A percentile compares a stretch with the other conserved stretches of the same genome.
phyloP scores from a whole-genome alignment of 345 rosid species.

The Kernera saxatilis region DNA sequence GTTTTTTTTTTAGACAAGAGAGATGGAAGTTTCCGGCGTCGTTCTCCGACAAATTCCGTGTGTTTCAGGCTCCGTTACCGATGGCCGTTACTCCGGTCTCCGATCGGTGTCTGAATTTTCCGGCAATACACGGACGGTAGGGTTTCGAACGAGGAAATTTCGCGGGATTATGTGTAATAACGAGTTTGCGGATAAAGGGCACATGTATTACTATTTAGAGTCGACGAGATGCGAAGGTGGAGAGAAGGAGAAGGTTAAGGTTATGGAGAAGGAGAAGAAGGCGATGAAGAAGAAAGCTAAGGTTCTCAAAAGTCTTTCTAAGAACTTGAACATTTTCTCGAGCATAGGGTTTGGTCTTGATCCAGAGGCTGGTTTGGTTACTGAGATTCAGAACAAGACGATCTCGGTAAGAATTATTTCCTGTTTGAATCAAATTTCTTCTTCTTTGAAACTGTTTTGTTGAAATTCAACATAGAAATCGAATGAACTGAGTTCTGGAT shows the following conservation, averaged over 20 bases:
- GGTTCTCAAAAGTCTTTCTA: constrained; percentile 38
- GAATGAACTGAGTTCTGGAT: neutral
- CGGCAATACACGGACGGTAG: neutral
- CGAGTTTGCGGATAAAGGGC: constrained; percentile 41
- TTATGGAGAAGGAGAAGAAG: constrained; percentile 32
- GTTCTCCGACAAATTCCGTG: constrained; percentile 29
- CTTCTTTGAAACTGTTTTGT: no score
- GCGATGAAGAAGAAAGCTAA: constrained; percentile 45
- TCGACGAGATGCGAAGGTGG: constrained; percentile 25
- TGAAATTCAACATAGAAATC: neutral
- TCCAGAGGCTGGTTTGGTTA: constrained; percentile 27
- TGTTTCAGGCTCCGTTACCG: constrained; percentile 13
- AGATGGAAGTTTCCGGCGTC: constrained; percentile 29
- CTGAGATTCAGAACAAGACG: constrained; percentile 35
- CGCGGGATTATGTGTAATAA: constrained; percentile 8
- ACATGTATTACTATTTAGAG: constrained; percentile 32
- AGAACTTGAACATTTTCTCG: constrained; percentile 39
- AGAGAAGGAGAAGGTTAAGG: constrained; percentile 17
- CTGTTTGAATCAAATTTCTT: no score
- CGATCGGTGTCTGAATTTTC: constrained; percentile 3
- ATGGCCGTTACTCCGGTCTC: constrained; percentile 10
- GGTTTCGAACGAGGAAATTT: neutral
- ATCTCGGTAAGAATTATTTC: constrained; percentile 36
- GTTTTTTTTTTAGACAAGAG: neutral
- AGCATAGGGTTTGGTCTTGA: constrained; percentile 35